Evolutionary conservation across 1,284 basidiomycete species (phyloP), one percentile per base, ranked within the genome.

Genomic region (Leccinum griseonigrum): DNA sequence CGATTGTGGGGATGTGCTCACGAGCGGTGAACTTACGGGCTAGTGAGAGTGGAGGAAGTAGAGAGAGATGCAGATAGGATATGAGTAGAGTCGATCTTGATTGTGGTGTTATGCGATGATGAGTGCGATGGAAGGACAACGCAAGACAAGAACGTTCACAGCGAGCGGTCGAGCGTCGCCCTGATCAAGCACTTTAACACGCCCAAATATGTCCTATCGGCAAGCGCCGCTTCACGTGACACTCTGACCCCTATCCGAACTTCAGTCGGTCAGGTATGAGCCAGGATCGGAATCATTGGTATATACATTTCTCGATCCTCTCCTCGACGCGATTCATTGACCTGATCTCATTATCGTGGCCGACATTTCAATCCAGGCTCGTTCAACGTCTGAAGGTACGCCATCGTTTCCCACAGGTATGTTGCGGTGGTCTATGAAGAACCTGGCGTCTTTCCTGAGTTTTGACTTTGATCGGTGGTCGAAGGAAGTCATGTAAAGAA

Each of bases 171-270:
- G 64, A 64, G 51, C 46, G 67, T 62, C 60, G 65, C 81, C 74
- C 83, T 85, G 63, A 86, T 76, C 62, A 56, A 56, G 54, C 36
- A 81, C 78, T 54, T 82, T 75, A 66, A 85, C 86, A 62, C 71
- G 73, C 55, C 75, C 75, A 62, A 73, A 67, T 70, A 60, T 71
- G 22, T 70, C 3, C 55, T 63, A 64, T 73, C 69, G 70, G 69
- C 71, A 73, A 71, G 69, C 69, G 60, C 70, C 70, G 71, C 34
- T 3, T 57, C 70, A 71, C 72, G 70, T 71, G 72, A 72, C 63
- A 58, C 43, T 46, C 18, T 2, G 38, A 38, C 38, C 14, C 34
- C 34, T 34, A 34, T 34, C 34, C 34, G 13, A 34, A 22, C 22
- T 22, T 22, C 22, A 22, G 22, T 22, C 22, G 22, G 22, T 22